phyloP scores from a whole-genome alignment of 169 alveolate species.

The Eimeria tenella region DNA sequence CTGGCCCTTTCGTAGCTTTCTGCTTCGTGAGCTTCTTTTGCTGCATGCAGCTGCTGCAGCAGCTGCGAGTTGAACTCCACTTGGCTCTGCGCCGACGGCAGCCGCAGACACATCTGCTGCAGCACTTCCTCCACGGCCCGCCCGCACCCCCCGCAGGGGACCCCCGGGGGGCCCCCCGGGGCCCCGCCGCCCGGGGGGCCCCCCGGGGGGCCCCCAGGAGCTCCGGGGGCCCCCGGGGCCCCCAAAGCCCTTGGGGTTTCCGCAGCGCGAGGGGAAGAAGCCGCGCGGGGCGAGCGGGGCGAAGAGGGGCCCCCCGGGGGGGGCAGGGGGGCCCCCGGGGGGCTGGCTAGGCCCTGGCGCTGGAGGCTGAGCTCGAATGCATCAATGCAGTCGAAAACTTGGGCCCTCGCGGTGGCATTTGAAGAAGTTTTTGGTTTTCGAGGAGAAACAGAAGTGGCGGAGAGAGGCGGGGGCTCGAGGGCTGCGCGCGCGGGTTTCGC shows the following conservation, averaged over 20 bases:
- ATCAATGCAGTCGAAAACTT: neutral
- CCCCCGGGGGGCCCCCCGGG: too few species aligned
- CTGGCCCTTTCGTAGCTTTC: conserved; percentile 45
- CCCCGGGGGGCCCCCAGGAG: neutral
- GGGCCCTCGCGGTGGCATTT: neutral
- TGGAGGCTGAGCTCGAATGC: conserved; percentile 62
- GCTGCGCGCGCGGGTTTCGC: too few species aligned
- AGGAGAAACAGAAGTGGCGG: neutral
- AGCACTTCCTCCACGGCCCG: neutral
- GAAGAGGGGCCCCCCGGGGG: too few species aligned
- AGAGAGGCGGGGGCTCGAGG: neutral
- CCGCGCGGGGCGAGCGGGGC: neutral
- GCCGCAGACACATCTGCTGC: neutral
- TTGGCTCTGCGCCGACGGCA: conserved; percentile 30
- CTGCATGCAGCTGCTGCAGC: conserved; percentile 57
- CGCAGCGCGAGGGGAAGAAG: neutral
- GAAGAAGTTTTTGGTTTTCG: neutral
- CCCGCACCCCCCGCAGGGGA: neutral
- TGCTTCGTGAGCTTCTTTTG: conserved; percentile 62
- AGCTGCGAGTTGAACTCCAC: neutral
- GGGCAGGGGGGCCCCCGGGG: neutral
- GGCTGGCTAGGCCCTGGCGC: conserved; percentile 47
- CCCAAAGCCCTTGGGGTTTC: neutral
- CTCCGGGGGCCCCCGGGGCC: neutral
- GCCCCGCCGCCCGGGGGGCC: neutral